phyloP scores from a whole-genome alignment of 2,329 filamentous ascomycete species.

The Diaporthe caulivora region DNA sequence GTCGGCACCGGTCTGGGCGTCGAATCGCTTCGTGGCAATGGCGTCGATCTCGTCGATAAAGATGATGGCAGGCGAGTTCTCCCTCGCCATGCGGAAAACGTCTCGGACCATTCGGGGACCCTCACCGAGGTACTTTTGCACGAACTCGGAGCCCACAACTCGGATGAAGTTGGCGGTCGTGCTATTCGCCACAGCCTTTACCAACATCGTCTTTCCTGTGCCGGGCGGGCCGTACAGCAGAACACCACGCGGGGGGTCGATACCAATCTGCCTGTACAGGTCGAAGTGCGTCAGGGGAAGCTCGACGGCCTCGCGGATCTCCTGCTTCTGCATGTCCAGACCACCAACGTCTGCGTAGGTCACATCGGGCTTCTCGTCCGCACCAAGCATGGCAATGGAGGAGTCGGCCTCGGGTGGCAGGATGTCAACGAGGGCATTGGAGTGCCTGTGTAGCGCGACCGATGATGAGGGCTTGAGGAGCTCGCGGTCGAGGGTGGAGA shows the following conservation, averaged over 20 bases:
- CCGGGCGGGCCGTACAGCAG: constrained; percentile 96
- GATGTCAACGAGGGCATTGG: constrained; percentile 98
- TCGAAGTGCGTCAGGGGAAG: constrained; percentile 97
- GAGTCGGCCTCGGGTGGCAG: constrained; percentile 98
- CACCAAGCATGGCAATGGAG: constrained; percentile 97
- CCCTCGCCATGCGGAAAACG: constrained; percentile 98
- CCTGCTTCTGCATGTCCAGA: constrained; percentile 99
- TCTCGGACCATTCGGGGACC: constrained; percentile 99
- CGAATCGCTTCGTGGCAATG: constrained; percentile 98
- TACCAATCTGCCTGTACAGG: constrained; percentile 98
- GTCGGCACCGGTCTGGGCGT: constrained; percentile 97
- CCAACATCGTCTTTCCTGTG: constrained; percentile 96
- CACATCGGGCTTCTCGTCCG: constrained; percentile 97
- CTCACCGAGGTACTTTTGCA: constrained; percentile 98
- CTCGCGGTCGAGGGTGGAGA: constrained; percentile 98
- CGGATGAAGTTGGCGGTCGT: constrained; percentile 99
- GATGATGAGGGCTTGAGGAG: constrained; percentile 98
- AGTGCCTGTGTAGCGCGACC: constrained; percentile 97
- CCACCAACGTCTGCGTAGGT: constrained; percentile 98
- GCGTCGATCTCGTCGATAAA: constrained; percentile 99
- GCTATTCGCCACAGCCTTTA: constrained; percentile 98
- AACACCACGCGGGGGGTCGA: constrained; percentile 96
- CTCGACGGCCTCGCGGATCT: constrained; percentile 98
- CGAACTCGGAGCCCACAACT: constrained; percentile 97
- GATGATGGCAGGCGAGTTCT: constrained; percentile 98